Evolutionary conservation across 2,329 filamentous ascomycete species (phyloP).

Genomic region (Pseudogymnoascus sp.): DNA sequence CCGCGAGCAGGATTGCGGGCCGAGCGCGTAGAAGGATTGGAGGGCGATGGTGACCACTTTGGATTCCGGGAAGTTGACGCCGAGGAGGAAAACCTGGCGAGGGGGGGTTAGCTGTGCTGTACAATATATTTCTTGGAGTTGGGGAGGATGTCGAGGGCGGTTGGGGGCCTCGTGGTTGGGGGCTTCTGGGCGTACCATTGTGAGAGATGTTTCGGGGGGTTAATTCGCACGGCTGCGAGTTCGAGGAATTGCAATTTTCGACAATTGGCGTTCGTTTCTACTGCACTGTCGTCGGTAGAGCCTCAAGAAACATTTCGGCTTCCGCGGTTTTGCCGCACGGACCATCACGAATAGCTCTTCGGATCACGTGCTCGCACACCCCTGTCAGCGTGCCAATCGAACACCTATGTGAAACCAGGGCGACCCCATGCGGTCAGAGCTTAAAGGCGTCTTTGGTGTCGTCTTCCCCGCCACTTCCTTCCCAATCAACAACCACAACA

Average conservation of each 20-base stretch:
- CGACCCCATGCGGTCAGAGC: not conserved
- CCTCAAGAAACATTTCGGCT: slow-evolving; percentile 5
- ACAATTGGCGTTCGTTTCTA: not conserved
- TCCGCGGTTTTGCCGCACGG: not conserved
- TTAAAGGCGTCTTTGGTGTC: slow-evolving; percentile 1
- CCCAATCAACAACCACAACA: slow-evolving; percentile 13
- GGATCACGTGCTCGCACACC: not conserved
- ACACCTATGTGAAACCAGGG: slow-evolving; percentile 5
- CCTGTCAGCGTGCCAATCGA: not conserved
- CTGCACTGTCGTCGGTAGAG: not conserved
- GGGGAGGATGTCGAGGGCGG: not conserved
- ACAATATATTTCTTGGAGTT: not conserved
- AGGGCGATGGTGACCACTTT: slow-evolving; percentile 73
- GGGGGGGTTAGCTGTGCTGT: not conserved
- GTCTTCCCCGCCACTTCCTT: slow-evolving; percentile 7
- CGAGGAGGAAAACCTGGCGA: slow-evolving; percentile 68
- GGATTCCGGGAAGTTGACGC: slow-evolving; percentile 75
- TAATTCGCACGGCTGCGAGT: not conserved
- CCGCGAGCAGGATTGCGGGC: slow-evolving; percentile 57
- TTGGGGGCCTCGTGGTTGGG: not conserved
- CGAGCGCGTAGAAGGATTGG: slow-evolving; percentile 79
- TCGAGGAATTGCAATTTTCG: not conserved
- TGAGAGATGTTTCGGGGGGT: slow-evolving; percentile 9
- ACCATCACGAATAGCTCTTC: not conserved
- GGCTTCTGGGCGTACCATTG: slow-evolving; percentile 19